Percentiles rank a stretch among this genome's conserved stretches.
Conservation (phyloP, 1,284 basidiomycete genomes). For the Boletus smithii region DNA sequence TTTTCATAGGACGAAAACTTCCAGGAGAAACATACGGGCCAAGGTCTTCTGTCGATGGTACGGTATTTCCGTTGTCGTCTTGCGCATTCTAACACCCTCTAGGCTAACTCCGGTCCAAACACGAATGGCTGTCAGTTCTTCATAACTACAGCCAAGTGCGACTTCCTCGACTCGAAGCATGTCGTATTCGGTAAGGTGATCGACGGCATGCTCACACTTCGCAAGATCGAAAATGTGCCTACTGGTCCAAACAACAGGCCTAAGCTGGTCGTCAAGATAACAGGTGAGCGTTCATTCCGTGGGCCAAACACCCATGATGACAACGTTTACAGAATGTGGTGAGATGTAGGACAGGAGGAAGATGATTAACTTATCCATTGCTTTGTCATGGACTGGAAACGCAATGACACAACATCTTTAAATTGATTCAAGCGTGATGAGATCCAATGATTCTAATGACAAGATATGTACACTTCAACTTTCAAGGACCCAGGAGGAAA, state of each 20-base stretch:
- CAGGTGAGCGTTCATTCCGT: slow-evolving; percentile 49
- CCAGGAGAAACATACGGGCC: slow-evolving; percentile 80
- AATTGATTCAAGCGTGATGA: neutral
- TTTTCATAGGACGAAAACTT: slow-evolving; percentile 88
- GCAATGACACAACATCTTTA: neutral
- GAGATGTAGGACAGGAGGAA: slow-evolving; percentile 26
- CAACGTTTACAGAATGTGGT: slow-evolving; percentile 26
- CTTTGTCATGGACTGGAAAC: neutral
- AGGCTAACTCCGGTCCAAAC: slow-evolving; percentile 91
- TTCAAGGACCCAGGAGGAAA: too few relatives aligned
- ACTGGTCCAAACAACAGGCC: slow-evolving; percentile 86
- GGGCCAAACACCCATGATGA: neutral
- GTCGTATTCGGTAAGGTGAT: slow-evolving; percentile 90
- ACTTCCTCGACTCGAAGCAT: slow-evolving; percentile 94
- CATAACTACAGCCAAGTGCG: slow-evolving; percentile 90
- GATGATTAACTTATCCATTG: neutral
- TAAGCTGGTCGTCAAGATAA: slow-evolving; percentile 81
- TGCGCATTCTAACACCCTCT: slow-evolving; percentile 4
- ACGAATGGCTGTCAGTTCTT: slow-evolving; percentile 99
- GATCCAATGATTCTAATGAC: neutral
- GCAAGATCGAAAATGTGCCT: slow-evolving; percentile 93
- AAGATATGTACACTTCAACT: too few relatives aligned
- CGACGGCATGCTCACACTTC: slow-evolving; percentile 84
- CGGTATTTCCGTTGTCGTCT: slow-evolving; percentile 11
- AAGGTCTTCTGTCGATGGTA: slow-evolving; percentile 86